phyloP scores from a whole-genome alignment of 2,329 filamentous ascomycete species.

The Penicillium verrucosum region DNA sequence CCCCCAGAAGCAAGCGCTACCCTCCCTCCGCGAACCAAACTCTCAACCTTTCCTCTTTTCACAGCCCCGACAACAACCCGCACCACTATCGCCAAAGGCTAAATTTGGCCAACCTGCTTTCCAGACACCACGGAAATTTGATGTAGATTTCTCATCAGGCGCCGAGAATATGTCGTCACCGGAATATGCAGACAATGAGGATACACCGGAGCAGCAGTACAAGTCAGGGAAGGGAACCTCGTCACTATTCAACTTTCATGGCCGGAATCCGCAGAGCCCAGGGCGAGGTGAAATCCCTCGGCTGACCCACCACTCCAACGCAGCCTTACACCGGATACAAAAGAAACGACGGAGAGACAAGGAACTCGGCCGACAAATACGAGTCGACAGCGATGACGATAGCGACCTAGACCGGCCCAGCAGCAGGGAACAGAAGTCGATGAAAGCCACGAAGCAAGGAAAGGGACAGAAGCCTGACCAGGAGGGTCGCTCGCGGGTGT shows the following conservation, averaged over 20 bases:
- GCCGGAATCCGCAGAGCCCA: conserved; percentile 43
- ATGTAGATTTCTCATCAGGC: conserved; percentile 49
- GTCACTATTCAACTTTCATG: conserved; percentile 42
- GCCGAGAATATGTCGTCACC: conserved; percentile 47
- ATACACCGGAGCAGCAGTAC: conserved; percentile 44
- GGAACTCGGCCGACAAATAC: conserved; percentile 43
- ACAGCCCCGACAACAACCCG: conserved; percentile 32
- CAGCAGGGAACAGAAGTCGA: conserved; percentile 36
- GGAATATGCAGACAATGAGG: conserved; percentile 47
- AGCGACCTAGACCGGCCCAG: conserved; percentile 42
- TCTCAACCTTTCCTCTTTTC: conserved; percentile 52
- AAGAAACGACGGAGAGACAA: conserved; percentile 51
- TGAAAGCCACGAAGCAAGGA: conserved; percentile 23
- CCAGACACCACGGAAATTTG: conserved; percentile 49
- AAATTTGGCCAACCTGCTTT: conserved; percentile 44
- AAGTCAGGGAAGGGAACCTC: conserved; percentile 36
- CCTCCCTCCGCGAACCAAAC: conserved; percentile 50
- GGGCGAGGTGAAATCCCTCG: conserved; percentile 65
- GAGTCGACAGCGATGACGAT: conserved; percentile 43
- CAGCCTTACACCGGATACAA: conserved; percentile 45
- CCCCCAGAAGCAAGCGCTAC: conserved; percentile 49
- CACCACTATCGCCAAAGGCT: conserved; percentile 31
- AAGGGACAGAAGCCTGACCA: conserved; percentile 13
- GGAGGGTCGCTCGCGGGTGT: conserved; percentile 27
- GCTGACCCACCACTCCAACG: conserved; percentile 47